Evolutionary conservation across 2,329 filamentous ascomycete species (phyloP).

Genomic region (Pseudopyricularia javanii): DNA sequence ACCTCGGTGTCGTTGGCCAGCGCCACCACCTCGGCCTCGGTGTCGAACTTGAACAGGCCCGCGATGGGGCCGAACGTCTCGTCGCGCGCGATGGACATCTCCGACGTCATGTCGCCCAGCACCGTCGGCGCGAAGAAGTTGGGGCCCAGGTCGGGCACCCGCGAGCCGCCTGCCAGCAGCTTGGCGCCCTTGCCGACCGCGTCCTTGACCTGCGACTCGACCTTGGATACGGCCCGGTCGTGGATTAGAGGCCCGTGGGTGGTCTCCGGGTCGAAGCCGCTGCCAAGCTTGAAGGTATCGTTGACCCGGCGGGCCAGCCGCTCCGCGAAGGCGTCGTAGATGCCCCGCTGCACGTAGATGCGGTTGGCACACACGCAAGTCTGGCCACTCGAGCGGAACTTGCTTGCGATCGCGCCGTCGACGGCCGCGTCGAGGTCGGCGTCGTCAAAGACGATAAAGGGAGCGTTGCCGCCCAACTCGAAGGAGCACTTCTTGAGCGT

Average conservation of each 20-base stretch:
- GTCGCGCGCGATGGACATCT: conserved; percentile 76
- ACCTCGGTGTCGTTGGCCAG: conserved; percentile 76
- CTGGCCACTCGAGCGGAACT: conserved; percentile 91
- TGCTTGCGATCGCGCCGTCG: conserved; percentile 68
- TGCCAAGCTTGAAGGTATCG: conserved; percentile 58
- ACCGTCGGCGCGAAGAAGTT: conserved; percentile 92
- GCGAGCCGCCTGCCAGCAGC: conserved; percentile 63
- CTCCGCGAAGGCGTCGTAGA: conserved; percentile 63
- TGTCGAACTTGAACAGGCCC: conserved; percentile 77
- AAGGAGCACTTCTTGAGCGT: conserved; percentile 77
- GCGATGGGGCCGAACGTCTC: conserved; percentile 96
- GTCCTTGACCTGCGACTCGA: conserved; percentile 67
- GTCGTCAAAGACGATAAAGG: conserved; percentile 95
- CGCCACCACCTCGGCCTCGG: conserved; percentile 76
- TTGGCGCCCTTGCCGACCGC: conserved; percentile 66
- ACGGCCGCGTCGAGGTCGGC: conserved; percentile 81
- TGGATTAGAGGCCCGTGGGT: conserved; percentile 83
- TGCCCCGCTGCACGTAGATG: conserved; percentile 64
- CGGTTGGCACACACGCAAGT: conserved; percentile 89
- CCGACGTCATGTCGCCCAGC: conserved; percentile 69
- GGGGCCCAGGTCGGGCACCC: conserved; percentile 57
- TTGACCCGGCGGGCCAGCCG: conserved; percentile 62
- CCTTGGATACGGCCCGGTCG: conserved; percentile 68
- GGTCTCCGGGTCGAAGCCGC: conserved; percentile 55
- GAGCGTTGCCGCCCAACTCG: conserved; percentile 88